Conservation (phyloP, 2,329 filamentous ascomycete genomes). For the Neofusicoccum kwambonambiense region DNA sequence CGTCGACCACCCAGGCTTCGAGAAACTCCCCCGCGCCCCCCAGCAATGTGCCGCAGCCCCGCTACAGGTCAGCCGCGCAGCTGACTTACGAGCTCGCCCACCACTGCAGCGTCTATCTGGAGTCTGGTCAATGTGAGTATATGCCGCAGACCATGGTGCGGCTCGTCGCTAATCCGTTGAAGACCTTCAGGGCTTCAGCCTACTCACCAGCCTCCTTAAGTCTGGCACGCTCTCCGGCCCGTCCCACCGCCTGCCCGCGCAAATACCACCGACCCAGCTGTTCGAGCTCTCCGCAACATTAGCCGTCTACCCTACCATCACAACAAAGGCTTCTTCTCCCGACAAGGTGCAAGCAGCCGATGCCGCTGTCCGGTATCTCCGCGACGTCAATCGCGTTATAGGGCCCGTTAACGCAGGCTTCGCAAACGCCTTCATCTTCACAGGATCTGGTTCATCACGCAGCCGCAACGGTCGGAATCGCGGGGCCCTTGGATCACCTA, state of each 20-base stretch:
- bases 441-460: slow-evolving; percentile 24
- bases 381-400: slow-evolving; percentile 61
- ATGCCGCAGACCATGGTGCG: background rate
- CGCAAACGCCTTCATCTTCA: slow-evolving; percentile 70
- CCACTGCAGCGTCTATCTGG: slow-evolving; percentile 38
- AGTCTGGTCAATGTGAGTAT: slow-evolving; percentile 32
- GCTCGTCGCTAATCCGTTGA: background rate
- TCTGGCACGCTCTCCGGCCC: slow-evolving; percentile 34
- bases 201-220: slow-evolving; percentile 35
- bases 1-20: background rate
- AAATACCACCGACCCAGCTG: slow-evolving; percentile 68
- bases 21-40: background rate
- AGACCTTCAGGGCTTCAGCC: slow-evolving; percentile 35
- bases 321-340: slow-evolving; percentile 64
- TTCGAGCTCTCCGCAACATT: slow-evolving; percentile 77
- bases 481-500: slow-evolving; percentile 18
- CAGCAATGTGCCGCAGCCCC: background rate
- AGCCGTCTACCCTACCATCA: slow-evolving; percentile 77
- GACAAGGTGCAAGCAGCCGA: slow-evolving; percentile 64
- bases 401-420: slow-evolving; percentile 72
- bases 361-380: slow-evolving; percentile 68
- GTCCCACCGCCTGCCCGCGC: slow-evolving; percentile 46
- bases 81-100: slow-evolving; percentile 36
- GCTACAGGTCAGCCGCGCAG: slow-evolving; percentile 31
- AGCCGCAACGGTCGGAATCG: slow-evolving; percentile 16